phyloP scores from a whole-genome alignment of 2,329 filamentous ascomycete species.

The Colletotrichum australisinense region DNA sequence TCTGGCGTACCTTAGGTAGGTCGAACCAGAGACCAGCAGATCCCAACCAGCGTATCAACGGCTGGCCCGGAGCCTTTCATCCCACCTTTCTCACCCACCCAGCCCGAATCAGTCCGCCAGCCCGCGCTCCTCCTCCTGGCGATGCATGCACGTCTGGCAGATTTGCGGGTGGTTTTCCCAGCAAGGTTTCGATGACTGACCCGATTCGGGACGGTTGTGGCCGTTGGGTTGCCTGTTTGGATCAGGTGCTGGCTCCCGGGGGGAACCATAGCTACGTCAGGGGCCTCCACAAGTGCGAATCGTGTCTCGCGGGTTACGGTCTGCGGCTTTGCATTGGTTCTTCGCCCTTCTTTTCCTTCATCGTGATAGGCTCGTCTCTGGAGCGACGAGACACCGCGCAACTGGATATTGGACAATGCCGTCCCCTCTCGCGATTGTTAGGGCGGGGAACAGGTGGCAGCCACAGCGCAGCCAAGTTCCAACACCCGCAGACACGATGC shows the following conservation, averaged over 20 bases:
- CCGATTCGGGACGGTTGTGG: constrained; percentile 8
- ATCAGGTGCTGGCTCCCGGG: not conserved
- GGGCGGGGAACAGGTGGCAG: not conserved
- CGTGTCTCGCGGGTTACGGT: not conserved
- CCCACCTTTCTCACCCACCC: constrained; percentile 12
- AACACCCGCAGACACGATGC: not conserved
- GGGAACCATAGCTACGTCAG: constrained; percentile 25
- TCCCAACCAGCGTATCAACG: not conserved
- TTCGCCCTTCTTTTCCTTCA: too few relatives aligned
- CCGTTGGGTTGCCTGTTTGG: constrained; percentile 11
- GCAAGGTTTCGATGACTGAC: constrained; percentile 23
- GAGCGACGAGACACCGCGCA: not conserved
- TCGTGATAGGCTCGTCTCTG: constrained; percentile 7
- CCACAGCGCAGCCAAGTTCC: not conserved
- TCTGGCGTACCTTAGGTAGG: not conserved
- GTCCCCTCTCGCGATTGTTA: not conserved
- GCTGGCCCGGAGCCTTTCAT: constrained; percentile 21
- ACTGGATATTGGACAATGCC: constrained; percentile 12
- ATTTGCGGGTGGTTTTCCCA: constrained; percentile 14
- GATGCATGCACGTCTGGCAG: constrained; percentile 27
- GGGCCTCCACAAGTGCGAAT: constrained; percentile 10
- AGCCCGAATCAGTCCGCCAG: not conserved
- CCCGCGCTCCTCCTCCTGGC: not conserved
- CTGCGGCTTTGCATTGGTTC: too few relatives aligned
- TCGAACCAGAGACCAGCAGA: not conserved